Percentiles rank a stretch among this genome's conserved stretches.
phyloP scores from a whole-genome alignment of 768 basidiomycete species.

The Butyriboletus loyo region DNA sequence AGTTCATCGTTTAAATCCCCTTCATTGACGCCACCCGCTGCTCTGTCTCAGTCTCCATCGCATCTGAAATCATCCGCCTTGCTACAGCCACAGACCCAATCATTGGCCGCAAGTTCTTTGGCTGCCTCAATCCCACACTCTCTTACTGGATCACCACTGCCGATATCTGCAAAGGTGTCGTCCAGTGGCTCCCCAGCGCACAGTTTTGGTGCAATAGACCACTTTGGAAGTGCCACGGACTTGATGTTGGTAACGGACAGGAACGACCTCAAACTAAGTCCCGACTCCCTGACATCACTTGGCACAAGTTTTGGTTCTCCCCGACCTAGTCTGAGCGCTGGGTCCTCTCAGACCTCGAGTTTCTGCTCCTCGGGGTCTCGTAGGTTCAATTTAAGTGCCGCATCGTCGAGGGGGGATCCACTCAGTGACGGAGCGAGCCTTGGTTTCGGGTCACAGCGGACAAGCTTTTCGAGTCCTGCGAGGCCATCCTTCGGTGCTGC shows the following conservation, averaged over 20 bases:
- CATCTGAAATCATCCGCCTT: slow-evolving; percentile 15
- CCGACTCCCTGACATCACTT: slow-evolving; percentile 27
- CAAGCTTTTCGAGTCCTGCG: slow-evolving; percentile 20
- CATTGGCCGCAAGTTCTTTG: slow-evolving; percentile 15
- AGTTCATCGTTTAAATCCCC: slow-evolving; percentile 27
- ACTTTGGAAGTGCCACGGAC: slow-evolving; percentile 14
- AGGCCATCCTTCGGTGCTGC: slow-evolving; percentile 17
- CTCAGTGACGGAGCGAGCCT: slow-evolving; percentile 15
- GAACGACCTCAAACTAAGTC: slow-evolving; percentile 21
- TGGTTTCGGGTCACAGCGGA: slow-evolving; percentile 19
- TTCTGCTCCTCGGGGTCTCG: slow-evolving; percentile 26
- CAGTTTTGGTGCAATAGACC: slow-evolving; percentile 11
- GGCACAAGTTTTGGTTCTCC: slow-evolving; percentile 26
- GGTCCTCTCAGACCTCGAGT: slow-evolving; percentile 28
- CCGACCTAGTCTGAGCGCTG: slow-evolving; percentile 24
- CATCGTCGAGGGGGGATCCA: slow-evolving; percentile 20
- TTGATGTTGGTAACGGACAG: slow-evolving; percentile 25
- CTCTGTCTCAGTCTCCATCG: slow-evolving; percentile 21
- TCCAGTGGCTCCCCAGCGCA: slow-evolving; percentile 23
- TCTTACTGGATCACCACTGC: slow-evolving; percentile 27
- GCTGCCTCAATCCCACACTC: slow-evolving; percentile 21
- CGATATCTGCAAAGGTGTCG: slow-evolving; percentile 20
- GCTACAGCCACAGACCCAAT: slow-evolving; percentile 19
- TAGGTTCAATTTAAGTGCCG: slow-evolving; percentile 17
- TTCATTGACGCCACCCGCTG: slow-evolving; percentile 15